A percentile compares a stretch with the other conserved stretches of the same genome.
phyloP scores from a whole-genome alignment of 1,284 basidiomycete genomes.

The Anthracocystis walkeri region DNA sequence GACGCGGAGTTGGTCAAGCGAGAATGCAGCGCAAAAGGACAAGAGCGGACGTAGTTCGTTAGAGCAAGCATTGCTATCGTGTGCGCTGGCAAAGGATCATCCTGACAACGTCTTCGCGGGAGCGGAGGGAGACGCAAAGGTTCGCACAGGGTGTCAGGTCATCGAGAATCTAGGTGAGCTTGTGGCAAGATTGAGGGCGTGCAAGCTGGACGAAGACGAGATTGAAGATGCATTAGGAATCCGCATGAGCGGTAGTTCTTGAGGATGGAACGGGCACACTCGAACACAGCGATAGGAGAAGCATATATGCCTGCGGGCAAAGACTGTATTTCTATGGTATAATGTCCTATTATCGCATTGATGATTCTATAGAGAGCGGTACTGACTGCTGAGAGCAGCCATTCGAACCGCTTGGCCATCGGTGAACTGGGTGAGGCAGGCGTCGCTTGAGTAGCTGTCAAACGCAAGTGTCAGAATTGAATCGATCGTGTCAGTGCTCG shows the following conservation, averaged over 20 bases:
- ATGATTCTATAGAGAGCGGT: conserved; percentile 22
- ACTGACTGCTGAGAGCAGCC: conserved; percentile 35
- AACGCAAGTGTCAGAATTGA: neutral
- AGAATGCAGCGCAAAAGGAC: neutral
- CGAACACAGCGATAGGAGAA: neutral
- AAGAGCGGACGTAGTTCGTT: neutral
- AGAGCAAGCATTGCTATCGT: conserved; percentile 35
- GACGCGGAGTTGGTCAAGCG: conserved; percentile 17
- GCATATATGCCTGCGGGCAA: neutral
- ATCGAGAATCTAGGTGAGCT: conserved; percentile 43
- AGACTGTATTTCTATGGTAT: neutral
- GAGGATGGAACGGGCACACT: neutral
- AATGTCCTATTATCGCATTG: neutral
- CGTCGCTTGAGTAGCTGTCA: conserved; percentile 47
- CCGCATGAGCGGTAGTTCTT: conserved; percentile 4
- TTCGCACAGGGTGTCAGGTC: conserved; percentile 45
- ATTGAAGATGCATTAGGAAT: conserved; percentile 32
- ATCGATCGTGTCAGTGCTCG: neutral
- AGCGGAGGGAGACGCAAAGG: conserved; percentile 10
- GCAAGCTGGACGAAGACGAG: conserved; percentile 25
- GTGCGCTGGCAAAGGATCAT: conserved; percentile 21
- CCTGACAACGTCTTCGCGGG: conserved; percentile 14
- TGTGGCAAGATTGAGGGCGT: conserved; percentile 23
- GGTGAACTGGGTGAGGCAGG: conserved; percentile 51
- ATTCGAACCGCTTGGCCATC: conserved; percentile 52